Evolutionary conservation across 192 early-diverging fungal genomes (phyloP), one percentile per base, ranked within the genome.

Genomic region (Backusella sp.): DNA sequence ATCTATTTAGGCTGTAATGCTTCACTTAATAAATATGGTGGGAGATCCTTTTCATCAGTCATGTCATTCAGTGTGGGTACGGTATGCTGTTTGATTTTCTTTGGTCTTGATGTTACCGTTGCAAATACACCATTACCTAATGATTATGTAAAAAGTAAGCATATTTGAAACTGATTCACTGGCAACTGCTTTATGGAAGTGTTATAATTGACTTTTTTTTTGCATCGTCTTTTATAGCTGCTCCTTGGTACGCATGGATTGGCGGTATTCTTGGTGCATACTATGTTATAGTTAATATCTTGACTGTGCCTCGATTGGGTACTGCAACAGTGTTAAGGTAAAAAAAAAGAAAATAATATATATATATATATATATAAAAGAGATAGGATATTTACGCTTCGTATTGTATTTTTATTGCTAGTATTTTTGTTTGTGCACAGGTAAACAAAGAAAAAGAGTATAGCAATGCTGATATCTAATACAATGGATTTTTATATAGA

Each of bases 201-300:
- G 1, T n/a, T 49, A n/a, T n/a, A 49, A 49, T n/a, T 49, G 1
- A 36, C 46, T 14, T 0, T 41, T 39, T 21, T 3, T 28, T 9
- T 68, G 2, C 3, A 17, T 21, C 28, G 36, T 28, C 3, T 42
- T 30, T 30, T 72, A 52, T 39, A 80, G 79, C 53, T 66, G 85
- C 86, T 8, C 88, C 89, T 26, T 76, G 79, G 82, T 90, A 84
- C 80, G 68, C 84, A 3, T 88, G 84, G 82, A 73, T 81, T 11
- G 89, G 76, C 34, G 76, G 76, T 14, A 73, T 77, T 17, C 68
- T 77, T 32, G 87, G 87, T 17, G 84, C 86, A 8, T 76, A 80
- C 44, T 88, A 88, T 73, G 89, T 90, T 17, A 85, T 88, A 52
- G 74, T 84, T 11, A 82, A 84, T n/a, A 84, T 87, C 23, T 73